A percentile compares a stretch with the other conserved stretches of the same genome.
These are phyloP conservation scores for Lactifluus piperatus DNA, from an alignment of 768 basidiomycete species.

Conservation along the genomic window DNA sequence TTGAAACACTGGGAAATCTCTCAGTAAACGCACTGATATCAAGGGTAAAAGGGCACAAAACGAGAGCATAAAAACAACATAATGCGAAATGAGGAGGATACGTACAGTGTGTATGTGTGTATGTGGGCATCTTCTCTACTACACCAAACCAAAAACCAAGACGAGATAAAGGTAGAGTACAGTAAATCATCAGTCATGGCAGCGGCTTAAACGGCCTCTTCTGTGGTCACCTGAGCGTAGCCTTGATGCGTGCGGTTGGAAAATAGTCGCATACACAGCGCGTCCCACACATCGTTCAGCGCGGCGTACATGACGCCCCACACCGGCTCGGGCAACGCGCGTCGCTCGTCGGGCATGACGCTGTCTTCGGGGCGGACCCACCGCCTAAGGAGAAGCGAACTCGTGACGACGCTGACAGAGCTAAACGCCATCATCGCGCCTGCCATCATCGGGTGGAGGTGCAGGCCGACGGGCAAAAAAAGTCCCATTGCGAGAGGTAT, in stretches of 20 bases:
- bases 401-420: constrained; percentile 89
- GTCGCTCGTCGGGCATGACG: constrained; percentile 55
- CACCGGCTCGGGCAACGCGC: constrained; percentile 29
- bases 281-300: constrained; percentile 38
- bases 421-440: constrained; percentile 99
- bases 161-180: no score
- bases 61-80: no score
- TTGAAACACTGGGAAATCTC: no score
- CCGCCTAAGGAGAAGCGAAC: constrained; percentile 77
- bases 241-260: constrained; percentile 37
- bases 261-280: constrained; percentile 34
- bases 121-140: no score
- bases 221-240: constrained; percentile 66
- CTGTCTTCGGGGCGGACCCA: constrained; percentile 69
- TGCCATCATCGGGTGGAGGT: constrained; percentile 97
- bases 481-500: constrained; percentile 98
- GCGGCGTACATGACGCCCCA: constrained; percentile 34
- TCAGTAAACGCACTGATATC: no score
- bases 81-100: no score
- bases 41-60: no score
- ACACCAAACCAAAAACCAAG: no score
- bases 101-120: no score
- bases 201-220: constrained; percentile 32
- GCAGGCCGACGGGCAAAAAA: constrained; percentile 83
- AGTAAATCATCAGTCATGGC: no score